phyloP scores from a whole-genome alignment of 1,139 yeast genomes.

The Yamadazyma aaseri region DNA sequence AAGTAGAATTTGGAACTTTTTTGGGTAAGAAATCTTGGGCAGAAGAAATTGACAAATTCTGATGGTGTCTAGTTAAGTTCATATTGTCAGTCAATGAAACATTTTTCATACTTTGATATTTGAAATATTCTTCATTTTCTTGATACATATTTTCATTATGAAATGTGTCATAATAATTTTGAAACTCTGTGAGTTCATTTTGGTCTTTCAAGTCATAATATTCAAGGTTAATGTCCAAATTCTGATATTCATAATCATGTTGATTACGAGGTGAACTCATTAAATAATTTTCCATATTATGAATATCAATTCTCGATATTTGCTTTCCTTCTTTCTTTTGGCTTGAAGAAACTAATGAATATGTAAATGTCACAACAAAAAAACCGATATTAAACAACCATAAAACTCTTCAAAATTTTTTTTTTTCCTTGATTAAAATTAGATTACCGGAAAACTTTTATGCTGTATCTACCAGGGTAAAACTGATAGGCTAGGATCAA shows the following conservation, averaged over 20 bases:
- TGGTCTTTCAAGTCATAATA: slow-evolving; percentile 11
- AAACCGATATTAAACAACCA: too few relatives aligned
- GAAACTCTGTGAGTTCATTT: slow-evolving; percentile 8
- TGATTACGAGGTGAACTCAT: slow-evolving; percentile 43
- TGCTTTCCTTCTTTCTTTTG: too few relatives aligned
- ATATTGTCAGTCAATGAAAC: slow-evolving; percentile 15
- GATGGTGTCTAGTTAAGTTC: slow-evolving; percentile 15
- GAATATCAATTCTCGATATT: too few relatives aligned
- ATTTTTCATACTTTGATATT: slow-evolving; percentile 3
- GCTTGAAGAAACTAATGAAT: too few relatives aligned
- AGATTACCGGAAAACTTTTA: background rate
- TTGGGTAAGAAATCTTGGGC: slow-evolving; percentile 11
- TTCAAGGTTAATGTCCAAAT: slow-evolving; percentile 11
- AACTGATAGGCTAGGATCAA: too few relatives aligned
- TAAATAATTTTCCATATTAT: slow-evolving; percentile 48
- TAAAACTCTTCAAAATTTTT: background rate
- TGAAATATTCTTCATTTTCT: background rate
- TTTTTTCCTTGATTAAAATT: background rate
- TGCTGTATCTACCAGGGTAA: background rate
- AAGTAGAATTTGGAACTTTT: slow-evolving; percentile 23
- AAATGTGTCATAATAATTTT: slow-evolving; percentile 6
- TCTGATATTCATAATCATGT: slow-evolving; percentile 23
- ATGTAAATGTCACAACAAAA: too few relatives aligned
- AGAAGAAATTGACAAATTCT: slow-evolving; percentile 18
- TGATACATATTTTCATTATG: slow-evolving; percentile 2